Conservation (phyloP, 352 stramenopile genomes). For the Halophytophthora batemanensis region DNA sequence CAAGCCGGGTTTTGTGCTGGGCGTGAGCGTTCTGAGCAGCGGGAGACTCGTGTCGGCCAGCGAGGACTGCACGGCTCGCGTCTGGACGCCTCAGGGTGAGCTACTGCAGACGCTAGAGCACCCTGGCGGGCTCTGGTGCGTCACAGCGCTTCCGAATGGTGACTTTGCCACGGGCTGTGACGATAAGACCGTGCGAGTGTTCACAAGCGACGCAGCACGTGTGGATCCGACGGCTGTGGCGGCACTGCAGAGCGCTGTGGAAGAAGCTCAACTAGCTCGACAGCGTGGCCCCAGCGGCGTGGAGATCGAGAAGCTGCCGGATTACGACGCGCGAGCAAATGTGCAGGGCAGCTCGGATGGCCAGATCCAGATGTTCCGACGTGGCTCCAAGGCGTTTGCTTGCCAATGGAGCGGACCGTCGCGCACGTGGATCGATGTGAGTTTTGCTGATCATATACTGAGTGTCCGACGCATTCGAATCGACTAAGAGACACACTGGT, state of each 20-base stretch:
- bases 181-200: conserved; percentile 92
- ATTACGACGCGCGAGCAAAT: conserved; percentile 87
- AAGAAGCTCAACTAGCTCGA: conserved; percentile 51
- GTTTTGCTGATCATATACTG: neutral
- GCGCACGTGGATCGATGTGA: conserved; percentile 94
- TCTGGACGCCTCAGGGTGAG: conserved; percentile 59
- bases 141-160: conserved; percentile 71
- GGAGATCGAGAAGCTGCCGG: conserved; percentile 92
- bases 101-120: conserved; percentile 82
- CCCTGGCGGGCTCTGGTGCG: conserved; percentile 83
- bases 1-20: conserved; percentile 82
- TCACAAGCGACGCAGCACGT: conserved; percentile 71
- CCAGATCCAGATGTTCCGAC: conserved; percentile 96
- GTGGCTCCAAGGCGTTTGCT: conserved; percentile 90
- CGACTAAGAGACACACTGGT: neutral
- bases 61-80: conserved; percentile 78
- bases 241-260: conserved; percentile 60
- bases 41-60: conserved; percentile 69
- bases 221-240: conserved; percentile 67
- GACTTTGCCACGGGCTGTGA: conserved; percentile 94
- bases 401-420: conserved; percentile 93
- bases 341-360: conserved; percentile 86
- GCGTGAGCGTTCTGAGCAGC: conserved; percentile 55
- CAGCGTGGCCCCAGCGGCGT: conserved; percentile 86
- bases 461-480: neutral